Conservation (phyloP, 495 filamentous ascomycete genomes). For the Aspergillus taichungensis region DNA sequence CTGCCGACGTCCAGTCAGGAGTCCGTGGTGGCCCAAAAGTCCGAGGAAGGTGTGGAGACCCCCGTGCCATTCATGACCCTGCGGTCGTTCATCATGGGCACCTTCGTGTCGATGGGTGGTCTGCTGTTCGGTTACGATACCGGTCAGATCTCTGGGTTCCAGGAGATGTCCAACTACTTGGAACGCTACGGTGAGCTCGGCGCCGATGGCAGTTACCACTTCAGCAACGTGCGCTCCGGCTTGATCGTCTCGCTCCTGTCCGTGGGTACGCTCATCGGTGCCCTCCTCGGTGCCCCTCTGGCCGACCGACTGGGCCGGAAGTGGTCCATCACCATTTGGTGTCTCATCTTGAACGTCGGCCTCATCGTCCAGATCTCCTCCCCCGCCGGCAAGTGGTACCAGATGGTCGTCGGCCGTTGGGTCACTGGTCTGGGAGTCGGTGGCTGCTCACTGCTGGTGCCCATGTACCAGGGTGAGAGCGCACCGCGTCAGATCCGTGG, state of each 20-base stretch:
- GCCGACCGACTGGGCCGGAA: conserved; percentile 45
- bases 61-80: conserved; percentile 35
- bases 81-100: conserved; percentile 40
- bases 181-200: conserved; percentile 33
- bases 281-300: conserved; percentile 48
- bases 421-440: conserved; percentile 64
- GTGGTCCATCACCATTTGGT: conserved; percentile 45
- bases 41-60: conserved; percentile 25
- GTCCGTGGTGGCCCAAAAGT: conserved; percentile 15
- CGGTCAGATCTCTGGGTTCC: conserved; percentile 49
- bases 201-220: conserved; percentile 22
- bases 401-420: conserved; percentile 45
- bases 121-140: conserved; percentile 49
- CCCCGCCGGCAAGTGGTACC: conserved; percentile 40
- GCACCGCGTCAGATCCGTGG: conserved; percentile 58
- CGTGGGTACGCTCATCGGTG: conserved; percentile 59
- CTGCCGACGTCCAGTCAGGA: conserved; percentile 18
- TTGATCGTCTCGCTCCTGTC: conserved; percentile 50
- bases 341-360: conserved; percentile 55
- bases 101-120: conserved; percentile 59
- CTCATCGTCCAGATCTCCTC: conserved; percentile 58
- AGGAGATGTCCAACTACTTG: conserved; percentile 48
- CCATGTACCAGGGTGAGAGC: conserved; percentile 68
- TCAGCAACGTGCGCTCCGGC: conserved; percentile 42
- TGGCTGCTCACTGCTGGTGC: conserved; percentile 58